A percentile compares a stretch with the other conserved stretches of the same genome.
Conservation (phyloP, 2,329 filamentous ascomycete species). For the Capronia americana region DNA sequence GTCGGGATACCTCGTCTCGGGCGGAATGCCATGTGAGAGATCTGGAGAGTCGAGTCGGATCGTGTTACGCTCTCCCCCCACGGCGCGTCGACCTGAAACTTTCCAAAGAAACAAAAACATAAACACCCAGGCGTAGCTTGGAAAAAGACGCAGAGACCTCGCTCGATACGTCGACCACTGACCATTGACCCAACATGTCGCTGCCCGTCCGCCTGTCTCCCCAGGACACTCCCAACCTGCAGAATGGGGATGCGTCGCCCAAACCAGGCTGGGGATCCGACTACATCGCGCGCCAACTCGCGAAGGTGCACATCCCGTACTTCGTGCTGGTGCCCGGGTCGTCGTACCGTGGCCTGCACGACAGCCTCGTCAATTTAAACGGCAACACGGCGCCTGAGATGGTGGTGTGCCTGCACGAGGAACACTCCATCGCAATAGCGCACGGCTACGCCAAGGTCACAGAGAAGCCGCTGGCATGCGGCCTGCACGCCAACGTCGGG, state of each 20-base stretch:
- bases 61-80: neutral
- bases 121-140: neutral
- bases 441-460: conserved; percentile 14
- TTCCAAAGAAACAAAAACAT: neutral
- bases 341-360: conserved; percentile 12
- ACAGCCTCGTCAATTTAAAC: conserved; percentile 18
- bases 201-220: conserved; percentile 10
- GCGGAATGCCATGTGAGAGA: conserved; percentile 3
- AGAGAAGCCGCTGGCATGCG: conserved; percentile 13
- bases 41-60: neutral
- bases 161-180: neutral
- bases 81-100: neutral
- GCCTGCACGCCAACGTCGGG: conserved; percentile 17
- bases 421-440: conserved; percentile 16
- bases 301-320: conserved; percentile 14
- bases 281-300: conserved; percentile 11
- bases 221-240: conserved; percentile 13
- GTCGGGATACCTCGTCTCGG: neutral
- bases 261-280: conserved; percentile 16
- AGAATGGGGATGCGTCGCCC: conserved; percentile 13
- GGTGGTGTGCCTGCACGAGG: conserved; percentile 16
- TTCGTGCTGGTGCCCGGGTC: conserved; percentile 15
- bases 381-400: conserved; percentile 16
- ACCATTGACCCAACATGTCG: conserved; percentile 9
- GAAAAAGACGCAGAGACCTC: conserved; percentile 1